Conservation (phyloP, 495 filamentous ascomycete species). For the Penicillium goetzii region DNA sequence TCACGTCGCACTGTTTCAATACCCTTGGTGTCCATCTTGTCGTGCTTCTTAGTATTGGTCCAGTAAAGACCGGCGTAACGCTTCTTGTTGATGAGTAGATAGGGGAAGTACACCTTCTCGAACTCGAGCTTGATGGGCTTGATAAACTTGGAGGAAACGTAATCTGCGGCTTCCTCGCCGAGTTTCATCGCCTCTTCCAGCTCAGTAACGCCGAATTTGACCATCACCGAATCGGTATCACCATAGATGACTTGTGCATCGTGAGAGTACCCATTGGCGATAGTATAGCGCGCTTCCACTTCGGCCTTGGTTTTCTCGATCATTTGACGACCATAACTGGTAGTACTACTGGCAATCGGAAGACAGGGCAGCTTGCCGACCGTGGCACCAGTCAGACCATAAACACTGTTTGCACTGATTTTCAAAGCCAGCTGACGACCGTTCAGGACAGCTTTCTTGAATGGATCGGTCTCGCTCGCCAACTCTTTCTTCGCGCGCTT, state of each 20-base stretch:
- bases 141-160: slow-evolving; percentile 87
- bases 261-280: slow-evolving; percentile 91
- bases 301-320: slow-evolving; percentile 96
- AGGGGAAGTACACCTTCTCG: slow-evolving; percentile 99
- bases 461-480: slow-evolving; percentile 88
- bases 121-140: slow-evolving; percentile 99
- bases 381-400: slow-evolving; percentile 94
- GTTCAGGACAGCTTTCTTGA: slow-evolving; percentile 97
- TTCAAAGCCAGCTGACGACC: slow-evolving; percentile 97
- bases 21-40: slow-evolving; percentile 99
- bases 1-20: slow-evolving; percentile 98
- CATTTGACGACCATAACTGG: slow-evolving; percentile 95
- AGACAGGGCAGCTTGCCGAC: slow-evolving; percentile 95
- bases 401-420: slow-evolving; percentile 96
- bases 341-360: slow-evolving; percentile 93
- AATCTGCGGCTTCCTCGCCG: slow-evolving; percentile 85
- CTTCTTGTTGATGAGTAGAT: slow-evolving; percentile 99
- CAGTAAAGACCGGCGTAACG: slow-evolving; percentile 96
- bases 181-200: slow-evolving; percentile 89
- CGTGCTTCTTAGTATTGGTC: slow-evolving; percentile 91
- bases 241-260: slow-evolving; percentile 97
- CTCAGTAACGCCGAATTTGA: slow-evolving; percentile 91
- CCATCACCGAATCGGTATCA: slow-evolving; percentile 99
- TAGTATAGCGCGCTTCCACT: slow-evolving; percentile 85
- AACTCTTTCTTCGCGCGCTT: slow-evolving; percentile 93